Percentiles rank a stretch among this genome's conserved stretches.
These are phyloP conservation scores for Elsinoe ampelina DNA, from an alignment of 2,329 filamentous ascomycete genomes.

Conservation along the genomic window DNA sequence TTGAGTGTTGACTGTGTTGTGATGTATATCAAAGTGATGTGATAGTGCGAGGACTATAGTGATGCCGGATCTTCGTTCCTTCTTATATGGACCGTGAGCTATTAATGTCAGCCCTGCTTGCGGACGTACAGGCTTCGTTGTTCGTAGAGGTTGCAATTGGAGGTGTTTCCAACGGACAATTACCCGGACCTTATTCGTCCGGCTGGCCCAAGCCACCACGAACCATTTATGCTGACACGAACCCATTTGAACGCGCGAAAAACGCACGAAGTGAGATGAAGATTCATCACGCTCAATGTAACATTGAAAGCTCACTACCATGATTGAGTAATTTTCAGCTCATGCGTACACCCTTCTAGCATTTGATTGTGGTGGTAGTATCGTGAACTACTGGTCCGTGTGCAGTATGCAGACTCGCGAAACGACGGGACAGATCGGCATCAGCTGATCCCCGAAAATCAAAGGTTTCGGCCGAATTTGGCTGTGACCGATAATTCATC, in stretches of 20 bases:
- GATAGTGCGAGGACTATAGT: background rate
- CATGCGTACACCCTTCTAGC: background rate
- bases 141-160: background rate
- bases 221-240: conserved; percentile 8
- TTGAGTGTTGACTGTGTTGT: background rate
- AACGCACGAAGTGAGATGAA: background rate
- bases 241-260: background rate
- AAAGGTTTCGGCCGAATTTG: background rate
- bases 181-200: conserved; percentile 6
- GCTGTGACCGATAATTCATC: background rate
- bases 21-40: background rate
- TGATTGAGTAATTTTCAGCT: background rate
- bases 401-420: background rate
- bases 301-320: background rate
- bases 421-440: conserved; percentile 1
- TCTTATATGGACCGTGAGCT: background rate
- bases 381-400: background rate
- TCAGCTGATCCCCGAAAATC: background rate
- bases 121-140: background rate
- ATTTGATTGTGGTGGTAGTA: background rate
- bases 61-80: background rate
- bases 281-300: background rate
- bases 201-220: background rate
- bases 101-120: background rate
- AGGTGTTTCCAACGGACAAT: background rate